phyloP scores from a whole-genome alignment of 495 filamentous ascomycete species.

The Penicillium flavigenum region DNA sequence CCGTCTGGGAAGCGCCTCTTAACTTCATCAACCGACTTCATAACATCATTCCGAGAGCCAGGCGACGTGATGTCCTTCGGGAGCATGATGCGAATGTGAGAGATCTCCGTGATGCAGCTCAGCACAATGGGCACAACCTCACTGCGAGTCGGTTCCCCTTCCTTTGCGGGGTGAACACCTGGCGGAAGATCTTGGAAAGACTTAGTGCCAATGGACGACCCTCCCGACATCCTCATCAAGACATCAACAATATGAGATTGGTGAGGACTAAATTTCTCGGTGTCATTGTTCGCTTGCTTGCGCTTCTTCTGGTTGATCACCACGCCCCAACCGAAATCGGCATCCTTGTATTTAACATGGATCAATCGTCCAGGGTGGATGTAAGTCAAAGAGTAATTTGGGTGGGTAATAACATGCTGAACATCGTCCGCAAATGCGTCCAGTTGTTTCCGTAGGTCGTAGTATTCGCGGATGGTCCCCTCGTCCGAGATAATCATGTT shows the following conservation, averaged over 20 bases:
- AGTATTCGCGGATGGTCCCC: conserved; percentile 85
- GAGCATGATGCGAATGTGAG: conserved; percentile 74
- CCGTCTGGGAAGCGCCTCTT: conserved; percentile 89
- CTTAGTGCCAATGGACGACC: conserved; percentile 56
- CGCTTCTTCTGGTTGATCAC: conserved; percentile 70
- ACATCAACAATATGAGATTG: conserved; percentile 80
- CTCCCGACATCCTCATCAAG: conserved; percentile 65
- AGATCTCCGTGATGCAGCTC: conserved; percentile 75
- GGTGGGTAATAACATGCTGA: conserved; percentile 83
- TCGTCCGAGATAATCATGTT: conserved; percentile 80
- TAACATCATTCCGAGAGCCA: conserved; percentile 62
- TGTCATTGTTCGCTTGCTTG: conserved; percentile 56
- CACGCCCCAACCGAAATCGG: conserved; percentile 92
- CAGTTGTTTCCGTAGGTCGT: conserved; percentile 78
- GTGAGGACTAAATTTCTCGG: conserved; percentile 65
- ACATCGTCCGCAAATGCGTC: conserved; percentile 81
- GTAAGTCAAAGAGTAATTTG: conserved; percentile 76
- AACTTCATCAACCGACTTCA: conserved; percentile 70
- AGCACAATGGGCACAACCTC: conserved; percentile 84
- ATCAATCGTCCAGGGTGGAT: conserved; percentile 80
- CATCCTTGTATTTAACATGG: conserved; percentile 71
- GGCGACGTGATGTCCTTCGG: conserved; percentile 66
- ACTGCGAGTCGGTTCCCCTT: conserved; percentile 69
- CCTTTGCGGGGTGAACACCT: conserved; percentile 59
- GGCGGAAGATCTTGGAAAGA: conserved; percentile 60